Evolutionary conservation across 2,329 filamentous ascomycete genomes (phyloP).

Genomic region (Coccinonectria pachysandricola): DNA sequence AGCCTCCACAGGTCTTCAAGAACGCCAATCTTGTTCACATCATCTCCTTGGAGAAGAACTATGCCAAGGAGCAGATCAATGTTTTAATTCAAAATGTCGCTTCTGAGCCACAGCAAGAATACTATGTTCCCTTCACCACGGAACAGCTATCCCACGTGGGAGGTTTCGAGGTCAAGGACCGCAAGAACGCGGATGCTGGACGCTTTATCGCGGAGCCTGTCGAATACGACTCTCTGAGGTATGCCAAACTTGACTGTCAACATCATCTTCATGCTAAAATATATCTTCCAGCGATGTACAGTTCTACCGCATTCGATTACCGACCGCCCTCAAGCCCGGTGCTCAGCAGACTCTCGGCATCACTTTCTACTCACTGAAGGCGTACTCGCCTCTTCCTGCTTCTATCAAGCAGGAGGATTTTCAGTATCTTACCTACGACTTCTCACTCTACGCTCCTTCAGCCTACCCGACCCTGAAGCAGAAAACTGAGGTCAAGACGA

Average conservation of each 20-base stretch:
- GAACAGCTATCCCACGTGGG: slow-evolving; percentile 68
- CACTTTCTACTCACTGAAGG: slow-evolving; percentile 68
- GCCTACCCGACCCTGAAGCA: slow-evolving; percentile 83
- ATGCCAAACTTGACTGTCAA: slow-evolving; percentile 13
- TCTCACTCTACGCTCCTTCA: slow-evolving; percentile 76
- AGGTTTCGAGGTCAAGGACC: slow-evolving; percentile 84
- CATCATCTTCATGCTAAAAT: slow-evolving; percentile 8
- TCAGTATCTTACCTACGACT: slow-evolving; percentile 78
- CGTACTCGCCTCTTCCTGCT: slow-evolving; percentile 71
- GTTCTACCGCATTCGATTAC: slow-evolving; percentile 77
- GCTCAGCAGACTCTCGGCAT: slow-evolving; percentile 80
- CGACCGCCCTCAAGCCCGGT: slow-evolving; percentile 63
- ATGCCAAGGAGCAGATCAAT: slow-evolving; percentile 82
- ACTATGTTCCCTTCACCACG: slow-evolving; percentile 79
- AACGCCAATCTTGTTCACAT: slow-evolving; percentile 86
- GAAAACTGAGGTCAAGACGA: slow-evolving; percentile 93
- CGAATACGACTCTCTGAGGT: slow-evolving; percentile 53
- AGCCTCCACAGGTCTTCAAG: slow-evolving; percentile 83
- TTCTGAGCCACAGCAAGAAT: slow-evolving; percentile 69
- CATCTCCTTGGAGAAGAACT: slow-evolving; percentile 88
- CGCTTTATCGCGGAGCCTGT: slow-evolving; percentile 61
- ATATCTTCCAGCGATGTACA: slow-evolving; percentile 52
- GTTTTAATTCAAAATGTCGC: slow-evolving; percentile 87
- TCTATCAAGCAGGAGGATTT: slow-evolving; percentile 73
- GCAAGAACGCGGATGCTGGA: slow-evolving; percentile 61